Evolutionary conservation across 306 rosid species (phyloP).

Genomic region (Cucumis cinereus): DNA sequence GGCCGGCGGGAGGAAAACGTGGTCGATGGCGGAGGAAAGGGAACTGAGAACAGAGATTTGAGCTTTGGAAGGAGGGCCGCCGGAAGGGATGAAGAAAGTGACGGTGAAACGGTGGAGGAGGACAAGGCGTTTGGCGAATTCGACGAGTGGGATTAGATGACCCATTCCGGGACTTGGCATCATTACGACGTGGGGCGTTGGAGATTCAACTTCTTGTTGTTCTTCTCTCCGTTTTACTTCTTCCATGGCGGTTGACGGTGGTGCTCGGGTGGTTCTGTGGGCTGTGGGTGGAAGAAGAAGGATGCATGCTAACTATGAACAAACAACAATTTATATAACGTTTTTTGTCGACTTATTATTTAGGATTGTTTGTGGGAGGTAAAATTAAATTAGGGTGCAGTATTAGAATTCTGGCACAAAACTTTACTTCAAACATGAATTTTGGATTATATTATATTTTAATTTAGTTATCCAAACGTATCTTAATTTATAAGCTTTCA

Average conservation of each 20-base stretch:
- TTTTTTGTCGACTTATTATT: no score
- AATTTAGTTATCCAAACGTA: no score
- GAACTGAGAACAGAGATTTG: conserved; percentile 30
- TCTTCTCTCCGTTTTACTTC: conserved; percentile 1
- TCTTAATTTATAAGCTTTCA: no score
- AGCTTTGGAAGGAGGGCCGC: conserved; percentile 39
- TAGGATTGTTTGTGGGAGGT: no score
- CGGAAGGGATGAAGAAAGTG: conserved; percentile 40
- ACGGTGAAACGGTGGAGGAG: conserved; percentile 16
- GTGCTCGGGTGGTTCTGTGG: background rate
- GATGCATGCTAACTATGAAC: background rate
- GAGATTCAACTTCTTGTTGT: background rate
- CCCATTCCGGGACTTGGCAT: conserved; percentile 77
- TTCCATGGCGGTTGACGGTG: conserved; percentile 21
- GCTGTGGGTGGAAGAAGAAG: background rate
- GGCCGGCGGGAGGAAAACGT: conserved; percentile 27
- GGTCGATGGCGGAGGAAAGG: conserved; percentile 20
- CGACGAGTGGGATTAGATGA: conserved; percentile 66
- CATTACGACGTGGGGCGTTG: conserved; percentile 27
- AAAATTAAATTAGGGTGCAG: no score
- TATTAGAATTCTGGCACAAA: no score
- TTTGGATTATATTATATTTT: no score
- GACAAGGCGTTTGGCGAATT: conserved; percentile 46
- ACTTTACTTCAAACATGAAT: no score
- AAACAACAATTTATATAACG: background rate